Percentiles rank a stretch among this genome's conserved stretches.
phyloP scores from a whole-genome alignment of 1,284 basidiomycete species.

The Rhodotorula sp. region DNA sequence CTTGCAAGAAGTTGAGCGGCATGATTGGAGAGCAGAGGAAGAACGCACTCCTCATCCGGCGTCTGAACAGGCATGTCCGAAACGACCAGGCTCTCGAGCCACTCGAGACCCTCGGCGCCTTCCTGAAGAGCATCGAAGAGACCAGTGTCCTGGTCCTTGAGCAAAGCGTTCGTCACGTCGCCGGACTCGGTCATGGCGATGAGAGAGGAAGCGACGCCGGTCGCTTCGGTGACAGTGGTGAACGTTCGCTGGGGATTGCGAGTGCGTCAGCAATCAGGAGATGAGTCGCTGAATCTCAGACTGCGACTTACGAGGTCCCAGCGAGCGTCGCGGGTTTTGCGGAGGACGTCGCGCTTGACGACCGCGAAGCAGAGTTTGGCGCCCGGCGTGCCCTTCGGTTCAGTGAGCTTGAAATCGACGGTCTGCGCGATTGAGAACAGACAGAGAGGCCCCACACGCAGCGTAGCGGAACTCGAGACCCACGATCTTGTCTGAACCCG shows the following conservation, averaged over 20 bases:
- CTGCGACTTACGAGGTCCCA: constrained; percentile 28
- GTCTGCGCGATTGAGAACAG: background rate
- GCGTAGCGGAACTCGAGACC: background rate
- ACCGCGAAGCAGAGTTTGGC: constrained; percentile 33
- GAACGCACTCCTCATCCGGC: constrained; percentile 10
- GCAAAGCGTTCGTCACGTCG: constrained; percentile 26
- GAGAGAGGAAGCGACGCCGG: constrained; percentile 7
- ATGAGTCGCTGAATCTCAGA: too few species aligned
- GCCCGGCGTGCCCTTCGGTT: constrained; percentile 20
- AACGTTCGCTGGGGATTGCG: constrained; percentile 18
- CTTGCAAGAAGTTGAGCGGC: too few species aligned
- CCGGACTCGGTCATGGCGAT: constrained; percentile 30
- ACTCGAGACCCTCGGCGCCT: constrained; percentile 5
- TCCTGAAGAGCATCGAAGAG: constrained; percentile 15
- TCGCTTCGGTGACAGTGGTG: constrained; percentile 17
- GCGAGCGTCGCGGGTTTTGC: constrained; percentile 12
- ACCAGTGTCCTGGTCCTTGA: constrained; percentile 21
- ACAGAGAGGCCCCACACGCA: too few species aligned
- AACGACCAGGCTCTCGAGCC: constrained; percentile 29
- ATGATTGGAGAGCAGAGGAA: background rate
- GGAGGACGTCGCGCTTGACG: constrained; percentile 8
- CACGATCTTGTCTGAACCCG: constrained; percentile 18
- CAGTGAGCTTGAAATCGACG: constrained; percentile 27
- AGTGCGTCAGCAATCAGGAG: background rate
- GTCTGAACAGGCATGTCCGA: constrained; percentile 18